A percentile compares a stretch with the other conserved stretches of the same genome.
Evolutionary conservation across 306 rosid genomes (phyloP).

Genomic region (Quercus alba): DNA sequence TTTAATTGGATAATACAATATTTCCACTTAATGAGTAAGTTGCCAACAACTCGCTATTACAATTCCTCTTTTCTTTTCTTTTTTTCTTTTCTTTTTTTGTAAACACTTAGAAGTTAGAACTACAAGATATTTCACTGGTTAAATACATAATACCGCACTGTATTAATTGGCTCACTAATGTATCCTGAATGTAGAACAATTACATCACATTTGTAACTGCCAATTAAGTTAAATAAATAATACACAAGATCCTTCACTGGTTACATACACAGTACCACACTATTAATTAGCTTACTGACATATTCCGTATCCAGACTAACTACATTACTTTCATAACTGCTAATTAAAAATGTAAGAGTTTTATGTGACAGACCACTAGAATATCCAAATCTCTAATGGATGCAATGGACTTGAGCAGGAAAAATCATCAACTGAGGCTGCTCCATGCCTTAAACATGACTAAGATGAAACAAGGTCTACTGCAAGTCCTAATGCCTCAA

Average conservation of each 20-base stretch:
- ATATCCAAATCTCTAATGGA: background rate
- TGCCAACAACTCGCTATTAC: background rate
- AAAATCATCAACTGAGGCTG: constrained; percentile 6
- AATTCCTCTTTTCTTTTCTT: background rate
- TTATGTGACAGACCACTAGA: background rate
- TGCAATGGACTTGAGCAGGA: background rate
- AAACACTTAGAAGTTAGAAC: background rate
- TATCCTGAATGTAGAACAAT: background rate
- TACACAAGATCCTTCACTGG: background rate
- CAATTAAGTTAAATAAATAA: background rate
- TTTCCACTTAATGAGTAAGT: background rate
- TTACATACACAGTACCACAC: background rate
- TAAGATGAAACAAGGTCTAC: background rate
- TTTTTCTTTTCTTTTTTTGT: too few relatives aligned
- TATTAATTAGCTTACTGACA: background rate
- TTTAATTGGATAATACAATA: background rate
- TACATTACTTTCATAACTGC: background rate
- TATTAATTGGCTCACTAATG: background rate
- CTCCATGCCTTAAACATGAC: constrained; percentile 7
- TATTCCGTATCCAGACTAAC: background rate
- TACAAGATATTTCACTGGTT: background rate
- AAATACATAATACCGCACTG: background rate
- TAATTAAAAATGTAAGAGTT: background rate
- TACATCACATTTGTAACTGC: background rate
- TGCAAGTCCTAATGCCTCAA: background rate